Base-by-base conservation (phyloP, 176 grass and related monocot species). In the Aegilops umbellulata region DNA sequence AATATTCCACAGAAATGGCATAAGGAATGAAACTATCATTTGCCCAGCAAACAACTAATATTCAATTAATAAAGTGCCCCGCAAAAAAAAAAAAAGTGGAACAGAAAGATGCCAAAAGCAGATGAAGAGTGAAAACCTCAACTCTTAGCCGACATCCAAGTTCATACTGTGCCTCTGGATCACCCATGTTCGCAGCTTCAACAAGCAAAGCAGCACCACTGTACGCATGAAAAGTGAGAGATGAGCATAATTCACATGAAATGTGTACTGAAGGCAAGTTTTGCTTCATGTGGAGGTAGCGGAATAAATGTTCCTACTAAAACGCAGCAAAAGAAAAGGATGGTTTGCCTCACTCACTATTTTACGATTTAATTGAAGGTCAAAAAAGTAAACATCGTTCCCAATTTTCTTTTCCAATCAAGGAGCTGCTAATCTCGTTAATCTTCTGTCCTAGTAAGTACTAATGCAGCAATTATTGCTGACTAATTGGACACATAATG, bases 151-250 rank as follows among this genome's bases (percentile, higher is more conserved):
- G 91, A 82, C 89, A 92, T 67, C 91, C 93, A 86, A 98, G 93
- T 89, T 98, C 96, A 76, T 98, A 95, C 58, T 92, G 91, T 31
- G 90, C 93, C 92, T 98, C 96, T 75, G 96, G 83, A 89, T 98
- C 96, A 85, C 95, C 93, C 96, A 98, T 98, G 65, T 88, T 98
- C 62, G 91, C 93, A 92, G 91, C 96, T 87, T 98, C 90, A 82
- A 98, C 89, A 42, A 98, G 64, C 87, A 98, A 92, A 63, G 93
- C 96, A 87, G 93, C 93, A 81, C 95, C 95, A 78, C 93, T 98
- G 71, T 68, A 86, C 19, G 81, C 23, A 76, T 60, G 49, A 67
- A 78, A 87, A 79, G 41, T 13, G 47, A 74, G 1, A 73, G 1
- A 73, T 78, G 7, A 42, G 25, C 24, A 81, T 79, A 88, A 87